phyloP scores from a whole-genome alignment of 352 stramenopile genomes.

The Phytophthora niederhauseri region DNA sequence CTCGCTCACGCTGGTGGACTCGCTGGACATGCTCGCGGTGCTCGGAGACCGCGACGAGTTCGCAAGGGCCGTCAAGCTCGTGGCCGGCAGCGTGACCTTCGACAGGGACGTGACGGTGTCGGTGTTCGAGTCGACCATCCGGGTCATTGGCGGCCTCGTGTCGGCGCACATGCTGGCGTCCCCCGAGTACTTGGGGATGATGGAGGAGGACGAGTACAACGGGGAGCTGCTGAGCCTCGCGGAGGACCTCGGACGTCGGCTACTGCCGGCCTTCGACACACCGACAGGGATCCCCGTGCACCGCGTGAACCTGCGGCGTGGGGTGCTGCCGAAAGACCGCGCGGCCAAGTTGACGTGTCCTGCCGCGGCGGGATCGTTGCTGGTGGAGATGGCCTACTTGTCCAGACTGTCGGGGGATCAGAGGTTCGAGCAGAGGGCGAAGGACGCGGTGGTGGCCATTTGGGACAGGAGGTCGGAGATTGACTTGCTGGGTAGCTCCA shows the following conservation, averaged over 20 bases:
- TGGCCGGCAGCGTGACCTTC: constrained; percentile 69
- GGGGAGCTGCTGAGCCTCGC: constrained; percentile 95
- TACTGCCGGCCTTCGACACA: constrained; percentile 98
- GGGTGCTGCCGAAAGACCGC: constrained; percentile 40
- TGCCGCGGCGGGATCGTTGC: constrained; percentile 95
- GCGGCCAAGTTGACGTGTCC: constrained; percentile 88
- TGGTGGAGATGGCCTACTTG: constrained; percentile 97
- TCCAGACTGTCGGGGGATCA: constrained; percentile 75
- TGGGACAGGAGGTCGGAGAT: constrained; percentile 80
- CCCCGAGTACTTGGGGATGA: constrained; percentile 52
- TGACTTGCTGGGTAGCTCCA: constrained; percentile 96
- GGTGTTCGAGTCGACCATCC: constrained; percentile 94
- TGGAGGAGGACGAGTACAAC: constrained; percentile 85
- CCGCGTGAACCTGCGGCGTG: constrained; percentile 94
- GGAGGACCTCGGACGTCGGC: constrained; percentile 93
- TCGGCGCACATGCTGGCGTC: constrained; percentile 91
- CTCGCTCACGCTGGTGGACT: constrained; percentile 89
- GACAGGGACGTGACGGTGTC: constrained; percentile 91
- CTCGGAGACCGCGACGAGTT: constrained; percentile 87
- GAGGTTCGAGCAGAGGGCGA: constrained; percentile 67
- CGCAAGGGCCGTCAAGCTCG: constrained; percentile 62
- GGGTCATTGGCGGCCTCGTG: constrained; percentile 91
- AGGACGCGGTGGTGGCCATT: constrained; percentile 70
- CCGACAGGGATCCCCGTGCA: constrained; percentile 95
- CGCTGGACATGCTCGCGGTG: constrained; percentile 89